Conservation (phyloP, 129 eudicot genomes). For the Calendula officinalis region DNA sequence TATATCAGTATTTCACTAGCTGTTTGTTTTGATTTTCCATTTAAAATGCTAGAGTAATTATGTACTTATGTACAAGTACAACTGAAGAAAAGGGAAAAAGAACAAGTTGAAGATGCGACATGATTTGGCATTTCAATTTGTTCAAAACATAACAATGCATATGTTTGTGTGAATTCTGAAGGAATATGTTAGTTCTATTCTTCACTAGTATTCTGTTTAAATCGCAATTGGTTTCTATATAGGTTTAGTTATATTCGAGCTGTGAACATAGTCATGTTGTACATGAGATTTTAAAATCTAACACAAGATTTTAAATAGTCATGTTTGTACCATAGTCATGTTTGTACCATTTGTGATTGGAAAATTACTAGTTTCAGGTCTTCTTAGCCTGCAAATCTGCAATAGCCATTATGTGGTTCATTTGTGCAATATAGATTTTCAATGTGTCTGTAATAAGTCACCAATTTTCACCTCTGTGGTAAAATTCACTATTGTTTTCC, state of each 20-base stretch:
- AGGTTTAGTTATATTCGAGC: slow-evolving; percentile 5
- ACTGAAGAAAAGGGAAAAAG: background rate
- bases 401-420: background rate
- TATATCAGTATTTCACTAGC: background rate
- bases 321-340: background rate
- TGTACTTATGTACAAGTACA: background rate
- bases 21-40: background rate
- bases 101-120: background rate
- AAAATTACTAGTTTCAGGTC: background rate
- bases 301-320: background rate
- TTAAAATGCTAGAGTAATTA: slow-evolving; percentile 3
- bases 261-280: slow-evolving; percentile 11
- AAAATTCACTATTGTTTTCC: background rate
- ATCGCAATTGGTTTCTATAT: background rate
- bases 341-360: background rate
- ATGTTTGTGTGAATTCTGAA: background rate
- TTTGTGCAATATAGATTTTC: background rate
- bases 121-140: background rate
- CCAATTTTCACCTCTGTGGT: background rate
- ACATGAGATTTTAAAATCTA: background rate
- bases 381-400: background rate
- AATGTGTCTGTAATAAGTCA: background rate
- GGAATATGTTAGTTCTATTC: slow-evolving; percentile 10
- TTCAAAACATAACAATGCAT: background rate
- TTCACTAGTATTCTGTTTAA: background rate